Evolutionary conservation across 495 filamentous ascomycete genomes (phyloP).

Genomic region (Penicillium salamii): DNA sequence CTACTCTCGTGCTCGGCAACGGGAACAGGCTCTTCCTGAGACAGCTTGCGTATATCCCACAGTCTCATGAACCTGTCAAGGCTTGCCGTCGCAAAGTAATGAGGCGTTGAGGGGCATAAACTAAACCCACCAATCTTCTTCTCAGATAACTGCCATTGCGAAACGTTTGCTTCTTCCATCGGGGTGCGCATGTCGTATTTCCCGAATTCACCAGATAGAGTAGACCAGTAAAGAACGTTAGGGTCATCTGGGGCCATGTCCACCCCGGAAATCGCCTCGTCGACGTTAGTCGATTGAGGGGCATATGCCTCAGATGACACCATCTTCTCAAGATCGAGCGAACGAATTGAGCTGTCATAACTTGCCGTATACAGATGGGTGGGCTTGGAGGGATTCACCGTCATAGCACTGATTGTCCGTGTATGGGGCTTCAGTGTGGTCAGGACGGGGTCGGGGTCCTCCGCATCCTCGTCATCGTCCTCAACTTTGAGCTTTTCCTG

Average conservation of each 20-base stretch:
- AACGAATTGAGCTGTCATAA: conserved; percentile 93
- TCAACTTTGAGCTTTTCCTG: conserved; percentile 59
- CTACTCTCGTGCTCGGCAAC: conserved; percentile 78
- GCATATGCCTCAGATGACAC: conserved; percentile 77
- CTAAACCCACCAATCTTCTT: conserved; percentile 97
- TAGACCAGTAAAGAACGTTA: conserved; percentile 82
- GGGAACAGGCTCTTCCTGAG: conserved; percentile 56
- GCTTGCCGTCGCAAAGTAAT: conserved; percentile 87
- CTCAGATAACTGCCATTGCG: conserved; percentile 75
- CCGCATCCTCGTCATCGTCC: conserved; percentile 60
- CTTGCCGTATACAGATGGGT: conserved; percentile 75
- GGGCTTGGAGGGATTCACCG: conserved; percentile 67
- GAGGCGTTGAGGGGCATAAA: conserved; percentile 69
- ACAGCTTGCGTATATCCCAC: conserved; percentile 89
- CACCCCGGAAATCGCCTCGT: conserved; percentile 76
- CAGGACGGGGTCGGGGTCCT: conserved; percentile 69
- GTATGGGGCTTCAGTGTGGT: conserved; percentile 86
- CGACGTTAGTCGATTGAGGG: conserved; percentile 61
- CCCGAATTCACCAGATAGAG: conserved; percentile 75
- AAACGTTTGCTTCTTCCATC: conserved; percentile 38
- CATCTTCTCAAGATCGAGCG: conserved; percentile 77
- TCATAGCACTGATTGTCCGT: conserved; percentile 81
- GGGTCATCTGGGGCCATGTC: conserved; percentile 70
- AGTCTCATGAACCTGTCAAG: conserved; percentile 86
- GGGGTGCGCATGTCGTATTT: conserved; percentile 71